Percentiles rank a stretch among this genome's conserved stretches.
These are phyloP conservation scores for Spatholobus suberectus DNA, from an alignment of 306 rosid genomes.

Conservation along the genomic window DNA sequence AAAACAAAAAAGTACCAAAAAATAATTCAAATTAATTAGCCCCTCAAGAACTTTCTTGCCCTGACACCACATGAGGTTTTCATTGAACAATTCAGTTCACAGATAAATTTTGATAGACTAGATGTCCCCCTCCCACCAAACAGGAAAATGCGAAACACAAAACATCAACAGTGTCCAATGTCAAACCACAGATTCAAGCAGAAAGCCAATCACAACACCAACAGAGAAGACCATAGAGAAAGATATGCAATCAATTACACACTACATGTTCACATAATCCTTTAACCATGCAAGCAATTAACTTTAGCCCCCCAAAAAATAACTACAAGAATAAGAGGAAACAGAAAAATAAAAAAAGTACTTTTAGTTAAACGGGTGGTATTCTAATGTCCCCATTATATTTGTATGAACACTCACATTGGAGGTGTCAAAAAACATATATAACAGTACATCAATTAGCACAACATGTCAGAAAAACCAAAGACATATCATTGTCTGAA, in stretches of 20 bases:
- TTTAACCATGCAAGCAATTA: constrained; percentile 28
- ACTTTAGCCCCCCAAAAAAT: neutral
- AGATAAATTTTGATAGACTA: neutral
- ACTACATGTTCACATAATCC: neutral
- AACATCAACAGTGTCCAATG: neutral
- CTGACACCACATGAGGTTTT: neutral
- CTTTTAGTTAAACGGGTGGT: neutral
- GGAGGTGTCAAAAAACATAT: constrained; percentile 1
- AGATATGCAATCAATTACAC: neutral
- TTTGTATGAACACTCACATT: constrained; percentile 6
- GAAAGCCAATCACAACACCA: constrained; percentile 15
- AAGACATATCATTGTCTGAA: neutral
- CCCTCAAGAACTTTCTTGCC: neutral
- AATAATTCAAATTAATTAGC: no score
- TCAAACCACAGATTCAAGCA: constrained; percentile 20
- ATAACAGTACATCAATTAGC: constrained; percentile 1
- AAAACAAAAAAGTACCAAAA: neutral
- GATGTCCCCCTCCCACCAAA: neutral
- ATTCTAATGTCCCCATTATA: constrained; percentile 10
- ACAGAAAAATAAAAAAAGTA: neutral
- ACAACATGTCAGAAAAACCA: constrained; percentile 21
- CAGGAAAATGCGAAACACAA: constrained; percentile 2
- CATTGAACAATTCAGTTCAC: neutral
- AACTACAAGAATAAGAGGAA: neutral
- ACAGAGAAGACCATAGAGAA: constrained; percentile 23